Base-by-base conservation (phyloP, 1,284 basidiomycete species). In the Ceratobasidium sp. region DNA sequence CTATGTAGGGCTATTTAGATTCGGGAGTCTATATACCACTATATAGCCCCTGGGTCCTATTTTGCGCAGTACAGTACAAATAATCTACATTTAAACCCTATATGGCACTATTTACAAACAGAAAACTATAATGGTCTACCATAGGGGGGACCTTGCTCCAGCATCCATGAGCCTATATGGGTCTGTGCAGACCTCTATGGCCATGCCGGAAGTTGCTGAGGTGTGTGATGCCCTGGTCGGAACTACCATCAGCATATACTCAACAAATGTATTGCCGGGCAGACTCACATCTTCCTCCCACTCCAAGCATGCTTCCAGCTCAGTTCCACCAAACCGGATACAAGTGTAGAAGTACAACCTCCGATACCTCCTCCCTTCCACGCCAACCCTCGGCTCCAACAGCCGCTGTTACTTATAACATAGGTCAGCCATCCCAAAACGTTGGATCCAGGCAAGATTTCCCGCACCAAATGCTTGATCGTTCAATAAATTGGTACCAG, bases 241-340 rank as follows among this genome's bases (percentile, higher is more conserved):
- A 46, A 59, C 5, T 1, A 6, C 37, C n/a, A 59, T 59, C 7
- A 37, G 37, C 31, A 34, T 39, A 29, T n/a, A 19, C 2, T 59
- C 2, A 39, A 39, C 34, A 22, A 4, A 24, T 56, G 11, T 37
- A 34, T 24, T 16, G 16, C 31, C n/a, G 1, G 11, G n/a, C 16
- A 46, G 8, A 59, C 56, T 59, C 37, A 59, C 56, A 58, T 58
- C 34, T 29, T 75, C 74, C 9, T 59, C 49, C 74, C 74, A 75
- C 31, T 72, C 68, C 22, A 75, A 13, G 62, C 41, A 75, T 16
- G 68, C 74, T 24, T 63, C 22, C 11, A 75, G 39, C 19, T 75
- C 74, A 22, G 68, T 72, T 2, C 66, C 74, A 16, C 74, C 74
- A 66, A 75, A 75, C 66, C 54, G 61, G 4, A 76, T 69, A 14